Base-by-base conservation (phyloP, 176 grass and related monocot genomes). In the Hyparrhenia diplandra region DNA sequence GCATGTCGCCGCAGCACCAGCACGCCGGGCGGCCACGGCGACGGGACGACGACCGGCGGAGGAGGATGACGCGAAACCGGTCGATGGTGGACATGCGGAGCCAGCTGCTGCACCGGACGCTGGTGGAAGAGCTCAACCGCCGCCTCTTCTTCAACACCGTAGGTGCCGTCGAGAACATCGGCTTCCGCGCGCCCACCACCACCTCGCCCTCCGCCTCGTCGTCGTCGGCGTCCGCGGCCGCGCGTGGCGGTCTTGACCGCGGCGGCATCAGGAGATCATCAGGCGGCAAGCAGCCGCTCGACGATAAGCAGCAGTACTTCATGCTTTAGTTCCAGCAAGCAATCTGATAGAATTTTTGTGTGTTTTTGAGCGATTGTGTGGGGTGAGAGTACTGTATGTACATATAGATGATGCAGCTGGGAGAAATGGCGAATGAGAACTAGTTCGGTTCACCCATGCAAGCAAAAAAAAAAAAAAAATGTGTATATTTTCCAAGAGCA, bases 81-180 rank as follows among this genome's bases (percentile, higher is more conserved):
- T 98, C 96, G 13, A 88, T 95, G 96, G 90, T 98, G 29, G 90
- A 98, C 71, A 36, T 93, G 67, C 81, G 96, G 43, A 95, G 86
- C 76, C 96, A 95, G 61, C 75, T 95, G 76, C 86, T 98, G 46
- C 96, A 95, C 73, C 77, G 85, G 46, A 91, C 78, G 64, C 82
- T 95, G 51, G 90, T 95, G 12, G 88, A 98, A 72, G 88, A 98
- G 84, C 87, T 98, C 81, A 98, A 93, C 71, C 94, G 92, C 35
- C 85, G 96, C 57, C 32, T 95, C 78, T 98, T 98, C 85, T 98
- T 98, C 83, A 98, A 95, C 76, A 98, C 96, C 13, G 82, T 98
- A 34, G 96, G 82, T 24, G 83, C 96, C 29, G 90, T 98, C 45
- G 92, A 98, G 76, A 84, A 86, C 85, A 91, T 95, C 29, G 92